These are phyloP conservation scores for Penicillium sp. DNA, from an alignment of 2,329 filamentous ascomycete species.

Conservation along the genomic window DNA sequence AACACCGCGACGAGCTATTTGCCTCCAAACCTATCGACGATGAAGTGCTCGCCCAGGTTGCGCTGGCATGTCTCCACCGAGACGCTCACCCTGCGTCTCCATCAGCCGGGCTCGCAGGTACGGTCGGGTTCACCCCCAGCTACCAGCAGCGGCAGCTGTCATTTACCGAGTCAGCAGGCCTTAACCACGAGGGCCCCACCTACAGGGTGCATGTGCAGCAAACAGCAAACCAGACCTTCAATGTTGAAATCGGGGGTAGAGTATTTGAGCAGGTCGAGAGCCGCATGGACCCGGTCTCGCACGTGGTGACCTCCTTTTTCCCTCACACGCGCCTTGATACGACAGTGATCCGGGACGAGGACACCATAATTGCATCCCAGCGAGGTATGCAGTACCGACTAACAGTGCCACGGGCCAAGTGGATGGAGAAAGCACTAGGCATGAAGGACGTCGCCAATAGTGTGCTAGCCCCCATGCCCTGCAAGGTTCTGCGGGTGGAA, in stretches of 20 bases:
- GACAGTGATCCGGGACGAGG: constrained; percentile 59
- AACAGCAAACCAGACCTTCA: constrained; percentile 46
- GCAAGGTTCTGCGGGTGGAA: constrained; percentile 88
- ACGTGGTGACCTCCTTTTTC: constrained; percentile 68
- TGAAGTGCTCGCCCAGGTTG: constrained; percentile 82
- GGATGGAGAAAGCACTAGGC: constrained; percentile 84
- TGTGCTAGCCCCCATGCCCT: constrained; percentile 92
- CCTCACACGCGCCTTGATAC: constrained; percentile 73
- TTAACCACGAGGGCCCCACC: constrained; percentile 36
- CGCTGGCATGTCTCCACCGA: constrained; percentile 64
- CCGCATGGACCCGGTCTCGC: constrained; percentile 43
- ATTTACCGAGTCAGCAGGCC: constrained; percentile 47
- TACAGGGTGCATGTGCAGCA: constrained; percentile 51
- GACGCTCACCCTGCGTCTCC: constrained; percentile 32
- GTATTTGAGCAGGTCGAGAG: constrained; percentile 46
- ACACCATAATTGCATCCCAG: constrained; percentile 69
- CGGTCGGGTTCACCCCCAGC: constrained; percentile 57
- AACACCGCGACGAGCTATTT: constrained; percentile 77
- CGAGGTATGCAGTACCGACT: constrained; percentile 57
- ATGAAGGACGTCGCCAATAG: constrained; percentile 75
- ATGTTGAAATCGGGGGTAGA: constrained; percentile 45
- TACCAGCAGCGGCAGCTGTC: constrained; percentile 61
- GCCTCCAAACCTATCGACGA: constrained; percentile 55
- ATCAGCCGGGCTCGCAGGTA: constrained; percentile 29
- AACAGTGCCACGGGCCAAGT: constrained; percentile 58